Evolutionary conservation across 2,329 filamentous ascomycete species (phyloP), one percentile per base, ranked within the genome.

Genomic region (Apiospora aurea): DNA sequence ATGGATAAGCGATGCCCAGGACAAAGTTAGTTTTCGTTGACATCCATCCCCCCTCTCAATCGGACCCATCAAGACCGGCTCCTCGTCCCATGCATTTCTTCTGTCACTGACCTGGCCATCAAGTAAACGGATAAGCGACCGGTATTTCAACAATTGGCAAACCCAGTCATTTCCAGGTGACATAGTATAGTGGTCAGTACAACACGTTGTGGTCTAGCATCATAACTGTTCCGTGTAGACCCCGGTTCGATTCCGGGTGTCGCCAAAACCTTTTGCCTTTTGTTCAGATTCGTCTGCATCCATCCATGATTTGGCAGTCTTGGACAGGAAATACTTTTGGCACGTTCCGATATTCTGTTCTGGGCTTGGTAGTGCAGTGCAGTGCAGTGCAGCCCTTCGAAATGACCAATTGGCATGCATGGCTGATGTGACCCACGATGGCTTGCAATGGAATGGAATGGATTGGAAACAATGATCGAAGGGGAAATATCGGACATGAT

Each of bases 231-330:
- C 70, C 64, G 70, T 67, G 57, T 67, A 71, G 70, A 71, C 70
- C 70, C 70, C 70, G 70, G 70, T 71, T 71, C 70, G 70, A 71
- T 71, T 71, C 70, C 70, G 70, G 70, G 70, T 51, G 46, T 41
- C 70, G 70, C 46, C 70, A 71, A n/a, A 71, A n/a, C n/a, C 7
- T 44, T 44, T 67, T 67, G 38, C 38, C 11, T 21, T 68, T 68
- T 68, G n/a, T 5, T 47, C 57, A 2, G 0, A 24, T n/a, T 21
- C 10, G 5, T 51, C 10, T 64, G 18, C 29, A n/a, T 0, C 18
- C 6, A 3, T 38, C n/a, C n/a, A n/a, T n/a, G n/a, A n/a, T n/a
- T n/a, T n/a, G 16, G 8, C 2, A n/a, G 3, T n/a, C 46, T 29
- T 29, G 21, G 8, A 8, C 18, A n/a, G 46, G 18, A 43, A 43